Evolutionary conservation across 2,329 filamentous ascomycete species (phyloP), one percentile per base, ranked within the genome.

Genomic region (Sporothrix curviconia): DNA sequence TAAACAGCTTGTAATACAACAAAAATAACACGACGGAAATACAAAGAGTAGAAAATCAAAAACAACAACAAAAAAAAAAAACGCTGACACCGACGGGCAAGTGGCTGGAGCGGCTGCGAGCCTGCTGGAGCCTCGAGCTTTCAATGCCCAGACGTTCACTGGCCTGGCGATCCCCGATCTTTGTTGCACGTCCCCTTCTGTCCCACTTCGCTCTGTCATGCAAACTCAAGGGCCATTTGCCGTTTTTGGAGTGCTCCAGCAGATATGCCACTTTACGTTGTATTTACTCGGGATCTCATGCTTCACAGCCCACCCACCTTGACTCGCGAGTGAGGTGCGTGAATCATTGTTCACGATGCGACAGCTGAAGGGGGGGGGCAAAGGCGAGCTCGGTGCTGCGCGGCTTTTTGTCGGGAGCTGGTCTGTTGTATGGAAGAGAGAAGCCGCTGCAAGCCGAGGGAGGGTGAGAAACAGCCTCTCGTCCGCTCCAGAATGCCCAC

Each of bases 401-500:
- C n/a, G n/a, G n/a, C n/a, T n/a, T n/a, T n/a, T n/a, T n/a, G n/a
- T n/a, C n/a, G n/a, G n/a, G n/a, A n/a, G n/a, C n/a, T n/a, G n/a
- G n/a, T n/a, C 32, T 22, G 15, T 19, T 47, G 44, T 30, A 25
- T 32, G 15, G 28, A 47, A 14, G 28, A 22, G 19, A 25, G 42
- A 47, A 55, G 42, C 53, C 53, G 53, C 32, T n/a, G 53, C 53
- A 55, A 55, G 30, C 53, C 53, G 53, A 55, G 46, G 53, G 15
- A 36, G 52, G n/a, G n/a, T n/a, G n/a, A n/a, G n/a, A n/a, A n/a
- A n/a, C n/a, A n/a, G n/a, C n/a, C n/a, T n/a, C n/a, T n/a, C n/a
- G n/a, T n/a, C n/a, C n/a, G n/a, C n/a, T n/a, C n/a, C n/a, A n/a
- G n/a, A n/a, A n/a, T n/a, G n/a, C n/a, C n/a, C n/a, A n/a, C n/a